Base-by-base conservation (phyloP, 768 basidiomycete genomes). In the Tulasnella calospora region DNA sequence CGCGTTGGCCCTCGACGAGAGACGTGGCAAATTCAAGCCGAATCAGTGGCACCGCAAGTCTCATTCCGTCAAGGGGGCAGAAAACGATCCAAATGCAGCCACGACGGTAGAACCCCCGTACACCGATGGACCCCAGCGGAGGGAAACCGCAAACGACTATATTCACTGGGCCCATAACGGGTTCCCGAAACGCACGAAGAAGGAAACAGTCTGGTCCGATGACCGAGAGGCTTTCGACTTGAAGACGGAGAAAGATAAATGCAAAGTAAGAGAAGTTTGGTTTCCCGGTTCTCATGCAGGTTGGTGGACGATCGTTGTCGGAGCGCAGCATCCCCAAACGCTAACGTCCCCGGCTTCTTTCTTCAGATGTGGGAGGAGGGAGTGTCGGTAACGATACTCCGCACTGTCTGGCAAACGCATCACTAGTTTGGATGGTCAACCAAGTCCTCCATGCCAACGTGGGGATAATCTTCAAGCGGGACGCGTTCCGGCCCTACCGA, bases 1-100 rank as follows among this genome's bases (percentile, higher is more conserved):
- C 69, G 79, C 79, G 7, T 38, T 80, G 17, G 67, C 79, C 10
- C 79, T 80, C n/a, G 79, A 80, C 61, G 79, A 93, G 91, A 90
- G 86, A 78, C 91, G 92, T 51, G 86, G 88, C n/a, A 89, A 87
- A 82, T 94, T 90, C 82, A 83, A 86, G 38, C 90, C 92, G 3
- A 92, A 90, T 80, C 81, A 86, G 27, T 93, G 89, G 81, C 91
- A 92, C 81, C 85, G 87, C 19, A 85, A 87, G 21, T 81, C 85
- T n/a, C 70, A 85, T 3, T 85, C 86, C 0, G 81, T 81, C 79
- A 46, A 80, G 23, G 80, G 79, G 10, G 82, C 84, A 7, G 76
- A 71, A 27, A 15, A 79, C 27, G 83, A 86, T 44, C 83, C 85
- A 9, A 74, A 81, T 30, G 46, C 70, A 13, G 80, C 71, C 21